Evolutionary conservation across 2,329 filamentous ascomycete species (phyloP), one percentile per base, ranked within the genome.

Genomic region (Byssochlamys sp.): DNA sequence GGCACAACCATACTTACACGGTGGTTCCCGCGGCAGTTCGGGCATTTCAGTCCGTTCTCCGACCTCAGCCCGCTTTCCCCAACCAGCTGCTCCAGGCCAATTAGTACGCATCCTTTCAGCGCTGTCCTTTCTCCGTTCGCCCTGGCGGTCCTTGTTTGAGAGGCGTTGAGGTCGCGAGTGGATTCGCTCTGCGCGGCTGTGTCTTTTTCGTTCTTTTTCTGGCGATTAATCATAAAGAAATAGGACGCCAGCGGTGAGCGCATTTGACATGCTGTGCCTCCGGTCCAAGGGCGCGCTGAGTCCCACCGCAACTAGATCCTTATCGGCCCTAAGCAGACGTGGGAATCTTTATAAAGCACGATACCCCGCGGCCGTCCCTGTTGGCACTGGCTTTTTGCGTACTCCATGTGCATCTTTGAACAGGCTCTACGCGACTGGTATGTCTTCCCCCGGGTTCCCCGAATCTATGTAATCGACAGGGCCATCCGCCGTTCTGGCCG

Each of bases 361-460:
- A 39, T 48, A 26, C 33, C 25, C 33, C 35, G 53, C 53, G 25
- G 19, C n/a, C 2, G 10, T 39, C 29, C 25, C 33, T 12, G 27
- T 19, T 31, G 24, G 12, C 10, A n/a, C 52, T 54, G n/a, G 52
- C n/a, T 25, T 7, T 25, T 7, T 54, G 28, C 52, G 7, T 28
- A 5, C 28, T 25, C 24, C 14, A 10, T 12, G 11, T 25, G 52
- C 4, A 12, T 33, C 10, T 26, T 29, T 10, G 29, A n/a, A 27
- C n/a, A 55, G 45, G 11, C 29, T n/a, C 28, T 56, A 56, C 54
- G 35, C 54, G 26, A 49, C 53, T 19, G 53, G 53, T 55, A 55
- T n/a, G 53, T 45, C 12, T 29, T 45, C 12, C 4, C n/a, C 14
- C 27, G 12, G 11, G 19, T 49, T 49, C 26, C 24, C 26, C 14